Evolutionary conservation across 352 stramenopile genomes (phyloP).

Genomic region (Globisporangium rhizosaccharum): DNA sequence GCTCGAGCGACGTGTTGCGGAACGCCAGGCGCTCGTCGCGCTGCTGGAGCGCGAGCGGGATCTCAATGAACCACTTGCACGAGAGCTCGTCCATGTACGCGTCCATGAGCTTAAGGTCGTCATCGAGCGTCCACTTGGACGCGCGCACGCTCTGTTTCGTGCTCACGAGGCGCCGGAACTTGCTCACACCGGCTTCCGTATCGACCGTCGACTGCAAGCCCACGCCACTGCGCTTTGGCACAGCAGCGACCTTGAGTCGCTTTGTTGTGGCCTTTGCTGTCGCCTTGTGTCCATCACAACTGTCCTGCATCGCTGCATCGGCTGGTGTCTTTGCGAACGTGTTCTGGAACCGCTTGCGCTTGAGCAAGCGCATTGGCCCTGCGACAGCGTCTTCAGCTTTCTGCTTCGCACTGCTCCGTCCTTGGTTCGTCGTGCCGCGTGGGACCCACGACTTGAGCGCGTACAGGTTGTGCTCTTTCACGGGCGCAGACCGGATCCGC

Average conservation of each 20-base stretch:
- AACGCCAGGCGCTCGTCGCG: slow-evolving; percentile 65
- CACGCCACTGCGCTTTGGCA: slow-evolving; percentile 7
- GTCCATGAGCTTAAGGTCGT: slow-evolving; percentile 64
- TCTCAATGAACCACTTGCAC: slow-evolving; percentile 70
- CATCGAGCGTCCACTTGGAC: slow-evolving; percentile 55
- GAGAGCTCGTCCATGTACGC: slow-evolving; percentile 72
- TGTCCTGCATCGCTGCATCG: background rate
- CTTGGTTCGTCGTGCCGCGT: slow-evolving; percentile 32
- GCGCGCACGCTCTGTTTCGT: slow-evolving; percentile 50
- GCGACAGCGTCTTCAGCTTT: slow-evolving; percentile 43
- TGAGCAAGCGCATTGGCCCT: slow-evolving; percentile 34
- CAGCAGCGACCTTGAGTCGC: background rate
- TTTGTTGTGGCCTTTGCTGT: slow-evolving; percentile 8
- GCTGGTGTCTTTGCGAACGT: background rate
- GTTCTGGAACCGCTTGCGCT: slow-evolving; percentile 53
- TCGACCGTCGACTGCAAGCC: slow-evolving; percentile 20
- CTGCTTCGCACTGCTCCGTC: slow-evolving; percentile 38
- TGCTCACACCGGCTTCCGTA: slow-evolving; percentile 32
- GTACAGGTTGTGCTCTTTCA: slow-evolving; percentile 69
- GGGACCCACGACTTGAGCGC: slow-evolving; percentile 63
- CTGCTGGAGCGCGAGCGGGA: slow-evolving; percentile 62
- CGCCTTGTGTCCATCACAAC: background rate
- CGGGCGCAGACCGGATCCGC: slow-evolving; percentile 42
- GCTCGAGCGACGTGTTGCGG: slow-evolving; percentile 40
- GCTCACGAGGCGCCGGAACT: slow-evolving; percentile 38